Evolutionary conservation across 306 rosid species (phyloP).

Genomic region (Vicia villosa): DNA sequence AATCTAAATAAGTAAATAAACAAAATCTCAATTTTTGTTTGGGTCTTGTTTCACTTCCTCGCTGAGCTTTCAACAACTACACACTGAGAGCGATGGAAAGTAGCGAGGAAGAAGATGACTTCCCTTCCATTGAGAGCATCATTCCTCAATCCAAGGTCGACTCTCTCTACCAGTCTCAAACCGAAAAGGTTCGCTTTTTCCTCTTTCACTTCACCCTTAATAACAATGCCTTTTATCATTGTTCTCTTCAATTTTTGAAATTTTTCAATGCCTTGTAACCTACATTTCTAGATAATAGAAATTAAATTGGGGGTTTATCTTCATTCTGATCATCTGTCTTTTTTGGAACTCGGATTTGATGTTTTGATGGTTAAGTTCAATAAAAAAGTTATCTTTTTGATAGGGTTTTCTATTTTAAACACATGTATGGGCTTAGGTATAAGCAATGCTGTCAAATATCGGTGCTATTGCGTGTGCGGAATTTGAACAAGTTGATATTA

Average conservation of each 20-base stretch:
- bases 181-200: slow-evolving; percentile 73
- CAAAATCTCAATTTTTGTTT: background rate
- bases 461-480: no score
- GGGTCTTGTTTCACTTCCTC: slow-evolving; percentile 8
- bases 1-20: no score
- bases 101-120: slow-evolving; percentile 96
- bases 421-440: no score
- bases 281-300: background rate
- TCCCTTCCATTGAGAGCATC: slow-evolving; percentile 85
- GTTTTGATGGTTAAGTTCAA: background rate
- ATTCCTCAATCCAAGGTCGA: slow-evolving; percentile 90
- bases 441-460: no score
- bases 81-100: slow-evolving; percentile 63
- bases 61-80: background rate
- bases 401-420: slow-evolving; percentile 15
- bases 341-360: background rate
- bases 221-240: background rate
- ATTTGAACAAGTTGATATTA: no score
- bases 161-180: slow-evolving; percentile 84
- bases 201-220: background rate
- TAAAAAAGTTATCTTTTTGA: background rate
- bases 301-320: background rate
- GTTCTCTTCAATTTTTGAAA: background rate
- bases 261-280: background rate
- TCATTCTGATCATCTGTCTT: background rate